Conservation (phyloP, 768 basidiomycete species). For the Solioccasus polychromus region DNA sequence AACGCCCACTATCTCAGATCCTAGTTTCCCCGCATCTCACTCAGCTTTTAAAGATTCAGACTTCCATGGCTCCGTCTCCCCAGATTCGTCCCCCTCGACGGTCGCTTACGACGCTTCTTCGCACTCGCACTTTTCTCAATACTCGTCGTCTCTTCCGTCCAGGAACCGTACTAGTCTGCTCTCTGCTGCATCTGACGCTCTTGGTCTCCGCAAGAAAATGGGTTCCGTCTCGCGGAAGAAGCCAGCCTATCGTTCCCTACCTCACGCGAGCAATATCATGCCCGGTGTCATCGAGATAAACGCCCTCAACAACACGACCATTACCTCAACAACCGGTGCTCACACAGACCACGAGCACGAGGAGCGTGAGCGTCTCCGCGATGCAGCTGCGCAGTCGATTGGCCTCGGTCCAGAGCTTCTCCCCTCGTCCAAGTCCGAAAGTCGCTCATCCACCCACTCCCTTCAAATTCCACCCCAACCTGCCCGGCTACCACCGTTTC, state of each 20-base stretch:
- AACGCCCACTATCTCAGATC: neutral
- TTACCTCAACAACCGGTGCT: slow-evolving; percentile 17
- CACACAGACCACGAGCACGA: slow-evolving; percentile 57
- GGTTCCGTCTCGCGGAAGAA: slow-evolving; percentile 41
- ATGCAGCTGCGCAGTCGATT: slow-evolving; percentile 73
- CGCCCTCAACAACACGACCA: slow-evolving; percentile 33
- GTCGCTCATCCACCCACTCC: slow-evolving; percentile 13
- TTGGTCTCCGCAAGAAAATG: slow-evolving; percentile 44
- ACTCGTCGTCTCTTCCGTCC: slow-evolving; percentile 20
- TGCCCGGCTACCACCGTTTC: slow-evolving; percentile 50
- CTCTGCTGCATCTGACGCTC: slow-evolving; percentile 51
- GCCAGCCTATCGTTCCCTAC: slow-evolving; percentile 22
- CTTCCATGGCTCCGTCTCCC: slow-evolving; percentile 8
- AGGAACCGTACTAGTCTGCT: slow-evolving; percentile 45
- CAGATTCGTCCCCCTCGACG: slow-evolving; percentile 14
- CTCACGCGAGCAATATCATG: slow-evolving; percentile 42
- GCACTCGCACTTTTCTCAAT: slow-evolving; percentile 4
- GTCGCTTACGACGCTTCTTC: slow-evolving; percentile 11
- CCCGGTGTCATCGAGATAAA: slow-evolving; percentile 75
- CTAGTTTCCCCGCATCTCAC: slow-evolving; percentile 8
- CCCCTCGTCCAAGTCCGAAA: slow-evolving; percentile 30
- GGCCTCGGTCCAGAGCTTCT: slow-evolving; percentile 58
- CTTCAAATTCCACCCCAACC: slow-evolving; percentile 14
- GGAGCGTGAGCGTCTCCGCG: slow-evolving; percentile 72
- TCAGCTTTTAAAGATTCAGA: slow-evolving; percentile 18